Base-by-base conservation (phyloP, 2,329 filamentous ascomycete species). In the Epichloe bromicola region DNA sequence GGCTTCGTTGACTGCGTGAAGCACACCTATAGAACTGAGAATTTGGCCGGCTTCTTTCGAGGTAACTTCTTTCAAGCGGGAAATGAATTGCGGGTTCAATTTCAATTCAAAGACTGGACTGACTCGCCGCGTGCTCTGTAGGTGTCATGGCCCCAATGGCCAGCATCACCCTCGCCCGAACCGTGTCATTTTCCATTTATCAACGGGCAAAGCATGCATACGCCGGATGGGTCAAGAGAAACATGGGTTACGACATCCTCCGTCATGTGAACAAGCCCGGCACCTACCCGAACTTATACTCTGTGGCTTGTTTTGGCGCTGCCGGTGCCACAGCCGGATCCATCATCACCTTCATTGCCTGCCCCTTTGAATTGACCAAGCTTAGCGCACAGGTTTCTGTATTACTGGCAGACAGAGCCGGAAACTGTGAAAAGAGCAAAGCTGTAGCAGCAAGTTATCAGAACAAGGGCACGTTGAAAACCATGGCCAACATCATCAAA, bases 301-400 rank as follows among this genome's bases (percentile, higher is more conserved):
- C 87, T 1, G 71, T 90, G 50, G 73, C 79, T 51, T 90, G 86
- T 62, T 91, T 90, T 67, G 85, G 84, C 23, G 77, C 82, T 11
- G 85, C 87, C 42, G 87, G 88, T 48, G 86, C 86, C 40, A 86
- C 83, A 12, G 85, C 88, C 48, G 88, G 88, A 51, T 88, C 85
- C 20, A 77, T 81, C 54, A 90, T 93, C 51, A 90, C 88, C 8
- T 74, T 85, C 48, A 79, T 93, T 59, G 86, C 88, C 58, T 94
- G 88, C 62, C 88, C 88, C 1, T 94, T 94, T 63, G 88, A 94
- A 66, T 75, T 94, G 65, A 90, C 86, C n/a, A 94, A 94, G 67
- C 74, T 93, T 53, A 90, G 85, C 64, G 86, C 88, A 15, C 88
- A 94, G 65, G 85, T 93, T 19, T 89, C 88, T 2, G 85, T 89